Evolutionary conservation across 2,329 filamentous ascomycete genomes (phyloP), one percentile per base, ranked within the genome.

Genomic region (Bipolaris bicolor): DNA sequence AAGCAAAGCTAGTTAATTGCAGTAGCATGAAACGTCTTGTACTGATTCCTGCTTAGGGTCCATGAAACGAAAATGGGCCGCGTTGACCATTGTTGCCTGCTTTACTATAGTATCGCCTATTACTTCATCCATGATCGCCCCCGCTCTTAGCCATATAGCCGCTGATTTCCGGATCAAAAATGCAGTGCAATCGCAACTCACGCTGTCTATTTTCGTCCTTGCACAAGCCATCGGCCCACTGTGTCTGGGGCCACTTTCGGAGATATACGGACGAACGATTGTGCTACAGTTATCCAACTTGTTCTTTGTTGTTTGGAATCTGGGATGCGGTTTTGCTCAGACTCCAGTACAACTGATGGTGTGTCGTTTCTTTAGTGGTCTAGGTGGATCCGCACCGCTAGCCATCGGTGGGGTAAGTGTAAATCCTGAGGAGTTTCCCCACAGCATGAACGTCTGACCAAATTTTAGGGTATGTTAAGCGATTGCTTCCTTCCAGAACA

Each of bases 401-500:
- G 74, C 74, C 10, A 74, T 77, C 40, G 76, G 76, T 57, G 76
- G 75, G 39, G 69, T 72, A 53, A 61, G 67, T 64, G 24, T 5
- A 15, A 15, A 11, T 18, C 24, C n/a, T 2, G 22, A 18, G 7
- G 22, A 9, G 7, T 16, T 10, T 24, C 39, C n/a, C 16, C 11
- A 26, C 13, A 7, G 1, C 41, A 24, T 5, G 2, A 33, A 11
- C 49, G 3, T 34, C 55, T 60, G 29, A 60, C 48, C 22, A 29
- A 20, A 15, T 34, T 34, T 49, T 68, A 56, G 75, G 76, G 74
- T 24, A 36, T 77, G 13, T 65, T 79, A 7, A 81, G 81, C 52
- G 87, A 89, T 67, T 80, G 83, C 24, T 89, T 86, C 76, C 75
- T 72, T 11, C 78, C 86, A 0, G 86, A 89, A 66, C 79, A 89